Conservation (phyloP, 331 rosid species). For the Quercus tomentella region DNA sequence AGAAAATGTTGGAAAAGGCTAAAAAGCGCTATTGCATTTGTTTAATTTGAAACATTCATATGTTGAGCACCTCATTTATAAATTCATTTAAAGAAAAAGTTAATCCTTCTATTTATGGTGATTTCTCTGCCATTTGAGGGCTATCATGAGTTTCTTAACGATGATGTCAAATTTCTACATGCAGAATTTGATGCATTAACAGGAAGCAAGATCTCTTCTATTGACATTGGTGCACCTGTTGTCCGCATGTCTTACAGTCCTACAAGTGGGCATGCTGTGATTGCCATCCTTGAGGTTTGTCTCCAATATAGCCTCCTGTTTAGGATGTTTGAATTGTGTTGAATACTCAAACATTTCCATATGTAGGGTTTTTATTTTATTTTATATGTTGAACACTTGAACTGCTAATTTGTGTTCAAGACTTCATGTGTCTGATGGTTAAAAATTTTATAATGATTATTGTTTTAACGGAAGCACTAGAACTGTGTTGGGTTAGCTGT, state of each 20-base stretch:
- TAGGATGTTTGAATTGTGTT: conserved; percentile 3
- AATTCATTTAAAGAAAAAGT: background rate
- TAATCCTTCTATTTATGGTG: background rate
- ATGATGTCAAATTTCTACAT: conserved; percentile 11
- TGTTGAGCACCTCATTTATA: background rate
- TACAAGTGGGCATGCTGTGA: conserved; percentile 82
- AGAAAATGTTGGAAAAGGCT: background rate
- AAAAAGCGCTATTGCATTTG: background rate
- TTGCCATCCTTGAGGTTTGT: conserved; percentile 84
- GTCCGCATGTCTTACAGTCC: conserved; percentile 95
- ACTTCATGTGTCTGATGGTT: background rate
- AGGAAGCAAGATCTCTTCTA: conserved; percentile 88
- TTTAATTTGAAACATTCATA: background rate
- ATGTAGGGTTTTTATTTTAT: background rate
- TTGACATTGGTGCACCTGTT: conserved; percentile 89
- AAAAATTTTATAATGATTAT: background rate
- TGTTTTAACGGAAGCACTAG: conserved; percentile 3
- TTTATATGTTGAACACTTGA: background rate
- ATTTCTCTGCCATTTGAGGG: conserved; percentile 1
- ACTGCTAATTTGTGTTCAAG: background rate
- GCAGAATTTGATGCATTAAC: conserved; percentile 93
- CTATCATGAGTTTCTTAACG: conserved; percentile 8
- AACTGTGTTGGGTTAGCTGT: background rate
- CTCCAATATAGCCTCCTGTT: conserved; percentile 12
- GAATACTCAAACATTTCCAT: background rate